Base-by-base conservation (phyloP, 805 yeast species). In the Komagataella kurtzmanii region DNA sequence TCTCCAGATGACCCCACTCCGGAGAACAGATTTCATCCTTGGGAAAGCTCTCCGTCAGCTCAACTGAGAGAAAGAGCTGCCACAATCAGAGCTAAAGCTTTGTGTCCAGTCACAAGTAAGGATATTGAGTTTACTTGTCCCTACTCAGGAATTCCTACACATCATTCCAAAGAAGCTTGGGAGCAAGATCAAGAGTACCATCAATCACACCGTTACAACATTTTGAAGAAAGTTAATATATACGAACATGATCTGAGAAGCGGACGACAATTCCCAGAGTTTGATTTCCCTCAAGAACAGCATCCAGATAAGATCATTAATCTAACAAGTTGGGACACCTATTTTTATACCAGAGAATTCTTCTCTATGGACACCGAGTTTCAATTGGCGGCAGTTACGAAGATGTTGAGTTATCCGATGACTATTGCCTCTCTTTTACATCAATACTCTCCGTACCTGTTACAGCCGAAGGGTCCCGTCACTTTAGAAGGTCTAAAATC, bases 281-380 rank as follows among this genome's bases (percentile, higher is more conserved):
- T 93, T 62, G 93, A 88, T 59, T 89, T 93, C 70, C 98, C 99
- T 6, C 81, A 79, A 3, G 75, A 73, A 14, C 95, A 86, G 66
- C 85, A 82, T 50, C 73, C 72, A 50, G 97, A 90, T 62, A 81
- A 82, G 55, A 69, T 76, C 54, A 80, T 89, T 54, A 89, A 88
- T 63, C 78, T 88, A 63, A 73, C 81, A 49, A 82, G 78, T 65
- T 93, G 99, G 99, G 98, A 93, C 67, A 73, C 93, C 7, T 91
- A 80, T 61, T 84, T 93, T 63, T 93, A 91, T 67, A 91, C 98
- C 0, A 77, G 99, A 65, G 85, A 85, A 59, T 93, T 88, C 65
- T 84, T 81, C 60, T 91, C 97, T 4, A 91, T 93, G 98, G 96
- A 93, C 67, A 86, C 96, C 3, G 97, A 90, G 66, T 91, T 88